Conservation (phyloP, 495 filamentous ascomycete genomes). For the Durotheca rogersii region DNA sequence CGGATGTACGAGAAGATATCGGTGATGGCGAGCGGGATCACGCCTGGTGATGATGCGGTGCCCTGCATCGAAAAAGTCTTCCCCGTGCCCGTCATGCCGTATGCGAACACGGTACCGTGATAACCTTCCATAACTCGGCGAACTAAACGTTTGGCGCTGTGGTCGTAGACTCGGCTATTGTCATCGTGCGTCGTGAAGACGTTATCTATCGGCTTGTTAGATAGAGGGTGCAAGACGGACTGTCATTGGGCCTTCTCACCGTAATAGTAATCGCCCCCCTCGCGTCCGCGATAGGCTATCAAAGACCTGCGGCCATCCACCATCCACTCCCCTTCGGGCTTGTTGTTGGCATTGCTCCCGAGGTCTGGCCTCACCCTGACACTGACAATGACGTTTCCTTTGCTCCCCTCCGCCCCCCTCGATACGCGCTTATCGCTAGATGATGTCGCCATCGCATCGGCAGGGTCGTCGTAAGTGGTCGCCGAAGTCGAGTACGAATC, state of each 20-base stretch:
- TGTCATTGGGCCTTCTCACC: slow-evolving; percentile 54
- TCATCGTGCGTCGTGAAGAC: slow-evolving; percentile 91
- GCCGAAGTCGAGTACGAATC: slow-evolving; percentile 88
- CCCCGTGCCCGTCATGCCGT: slow-evolving; percentile 98
- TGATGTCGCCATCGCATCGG: slow-evolving; percentile 46
- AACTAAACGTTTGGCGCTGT: slow-evolving; percentile 88
- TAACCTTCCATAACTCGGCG: slow-evolving; percentile 98
- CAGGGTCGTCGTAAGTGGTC: slow-evolving; percentile 78
- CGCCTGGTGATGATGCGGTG: slow-evolving; percentile 92
- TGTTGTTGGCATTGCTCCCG: slow-evolving; percentile 56
- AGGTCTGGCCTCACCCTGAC: slow-evolving; percentile 88
- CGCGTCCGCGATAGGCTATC: slow-evolving; percentile 80
- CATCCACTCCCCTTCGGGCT: slow-evolving; percentile 82
- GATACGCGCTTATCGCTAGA: slow-evolving; percentile 47
- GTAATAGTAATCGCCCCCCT: slow-evolving; percentile 91
- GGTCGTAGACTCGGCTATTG: slow-evolving; percentile 91
- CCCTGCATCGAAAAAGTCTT: slow-evolving; percentile 99
- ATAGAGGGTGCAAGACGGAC: neutral
- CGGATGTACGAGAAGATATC: slow-evolving; percentile 99
- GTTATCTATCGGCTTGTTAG: slow-evolving; percentile 65
- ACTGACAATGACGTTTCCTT: slow-evolving; percentile 95
- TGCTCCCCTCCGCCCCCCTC: slow-evolving; percentile 62
- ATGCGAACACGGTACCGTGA: slow-evolving; percentile 96
- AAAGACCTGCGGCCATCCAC: slow-evolving; percentile 82
- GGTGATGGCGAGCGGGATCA: slow-evolving; percentile 95